Conservation (phyloP, 202 grass and related monocot genomes). For the Setaria viridis region DNA sequence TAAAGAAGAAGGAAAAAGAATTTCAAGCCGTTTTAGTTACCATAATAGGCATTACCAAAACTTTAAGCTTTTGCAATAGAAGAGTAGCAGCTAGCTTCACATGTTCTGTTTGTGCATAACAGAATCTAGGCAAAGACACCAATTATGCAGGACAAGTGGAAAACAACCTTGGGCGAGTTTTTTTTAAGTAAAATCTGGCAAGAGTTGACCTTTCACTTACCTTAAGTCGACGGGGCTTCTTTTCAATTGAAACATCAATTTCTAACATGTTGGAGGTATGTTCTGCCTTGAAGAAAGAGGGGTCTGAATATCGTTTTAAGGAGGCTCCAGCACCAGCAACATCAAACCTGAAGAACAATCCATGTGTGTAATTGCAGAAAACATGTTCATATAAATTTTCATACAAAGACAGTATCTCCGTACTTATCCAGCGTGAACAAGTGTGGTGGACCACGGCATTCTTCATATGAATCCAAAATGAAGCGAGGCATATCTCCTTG, state of each 20-base stretch:
- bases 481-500: slow-evolving; percentile 99
- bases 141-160: slow-evolving; percentile 39
- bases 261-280: slow-evolving; percentile 63
- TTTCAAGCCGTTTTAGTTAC: slow-evolving; percentile 4
- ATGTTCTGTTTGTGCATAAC: slow-evolving; percentile 12
- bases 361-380: slow-evolving; percentile 32
- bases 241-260: slow-evolving; percentile 66
- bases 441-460: slow-evolving; percentile 84
- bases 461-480: slow-evolving; percentile 98
- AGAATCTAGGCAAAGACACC: not conserved
- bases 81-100: slow-evolving; percentile 23
- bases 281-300: slow-evolving; percentile 95
- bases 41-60: slow-evolving; percentile 29
- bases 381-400: slow-evolving; percentile 31
- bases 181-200: not conserved
- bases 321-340: slow-evolving; percentile 94
- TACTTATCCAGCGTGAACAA: slow-evolving; percentile 98
- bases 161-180: slow-evolving; percentile 5
- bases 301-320: slow-evolving; percentile 96
- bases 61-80: slow-evolving; percentile 16
- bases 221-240: slow-evolving; percentile 80
- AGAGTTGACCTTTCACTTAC: slow-evolving; percentile 49
- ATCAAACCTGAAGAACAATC: slow-evolving; percentile 85
- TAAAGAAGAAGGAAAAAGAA: not conserved
- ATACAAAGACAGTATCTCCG: slow-evolving; percentile 38